These are phyloP conservation scores for Penicillium nucicola DNA, from an alignment of 495 filamentous ascomycete genomes.

Conservation along the genomic window DNA sequence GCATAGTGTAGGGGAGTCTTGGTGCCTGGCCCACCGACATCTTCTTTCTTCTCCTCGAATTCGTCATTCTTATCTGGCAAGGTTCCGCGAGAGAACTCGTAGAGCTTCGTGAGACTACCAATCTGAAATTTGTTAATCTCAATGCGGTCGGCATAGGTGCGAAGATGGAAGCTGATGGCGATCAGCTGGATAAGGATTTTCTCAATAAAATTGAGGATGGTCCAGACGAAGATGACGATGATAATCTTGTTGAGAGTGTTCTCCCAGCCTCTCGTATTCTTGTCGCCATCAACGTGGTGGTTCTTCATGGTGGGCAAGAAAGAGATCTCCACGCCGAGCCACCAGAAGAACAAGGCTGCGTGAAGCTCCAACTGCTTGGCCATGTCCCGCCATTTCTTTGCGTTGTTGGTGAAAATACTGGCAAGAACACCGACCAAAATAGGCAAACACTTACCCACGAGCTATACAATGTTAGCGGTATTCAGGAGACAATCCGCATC, in stretches of 20 bases:
- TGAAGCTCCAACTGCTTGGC: slow-evolving; percentile 83
- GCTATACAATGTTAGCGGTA: slow-evolving; percentile 30
- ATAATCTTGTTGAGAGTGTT: slow-evolving; percentile 82
- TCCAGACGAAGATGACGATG: slow-evolving; percentile 74
- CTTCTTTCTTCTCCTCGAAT: slow-evolving; percentile 53
- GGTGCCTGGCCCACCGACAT: slow-evolving; percentile 47
- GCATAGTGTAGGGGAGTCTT: slow-evolving; percentile 71
- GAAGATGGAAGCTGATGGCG: slow-evolving; percentile 85
- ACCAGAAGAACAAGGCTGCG: slow-evolving; percentile 88
- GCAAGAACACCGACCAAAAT: slow-evolving; percentile 60
- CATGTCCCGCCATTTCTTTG: slow-evolving; percentile 92
- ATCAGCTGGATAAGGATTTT: slow-evolving; percentile 96
- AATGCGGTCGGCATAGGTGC: slow-evolving; percentile 90
- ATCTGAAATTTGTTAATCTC: slow-evolving; percentile 91
- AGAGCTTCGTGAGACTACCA: slow-evolving; percentile 74
- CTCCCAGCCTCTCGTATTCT: slow-evolving; percentile 64
- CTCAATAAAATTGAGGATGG: slow-evolving; percentile 78
- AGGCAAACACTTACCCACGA: slow-evolving; percentile 74
- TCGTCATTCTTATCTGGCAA: slow-evolving; percentile 70
- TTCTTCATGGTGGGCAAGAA: slow-evolving; percentile 61
- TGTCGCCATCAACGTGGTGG: slow-evolving; percentile 63
- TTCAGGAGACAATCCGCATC: too few relatives aligned
- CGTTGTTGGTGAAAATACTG: slow-evolving; percentile 79
- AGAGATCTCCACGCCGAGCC: slow-evolving; percentile 73
- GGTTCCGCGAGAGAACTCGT: slow-evolving; percentile 72